Evolutionary conservation across 2,329 filamentous ascomycete genomes (phyloP).

Genomic region (Pyrenophora tritici-repentis): DNA sequence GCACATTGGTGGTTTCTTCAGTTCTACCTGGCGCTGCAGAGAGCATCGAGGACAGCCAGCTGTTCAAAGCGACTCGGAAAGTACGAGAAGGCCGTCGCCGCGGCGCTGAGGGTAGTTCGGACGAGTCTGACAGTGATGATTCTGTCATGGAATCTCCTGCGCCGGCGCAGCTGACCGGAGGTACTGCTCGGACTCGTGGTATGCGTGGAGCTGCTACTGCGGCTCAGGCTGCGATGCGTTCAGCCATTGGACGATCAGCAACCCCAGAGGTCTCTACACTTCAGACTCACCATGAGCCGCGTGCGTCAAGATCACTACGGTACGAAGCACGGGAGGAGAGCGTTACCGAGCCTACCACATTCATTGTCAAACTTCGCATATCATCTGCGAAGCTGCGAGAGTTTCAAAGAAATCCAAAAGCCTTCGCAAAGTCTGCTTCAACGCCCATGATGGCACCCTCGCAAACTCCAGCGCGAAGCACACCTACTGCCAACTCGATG

Average conservation of each 20-base stretch:
- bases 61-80: constrained; percentile 70
- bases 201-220: constrained; percentile 88
- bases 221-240: constrained; percentile 83
- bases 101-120: constrained; percentile 74
- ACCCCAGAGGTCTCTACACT: constrained; percentile 76
- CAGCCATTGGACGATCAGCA: constrained; percentile 76
- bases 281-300: constrained; percentile 67
- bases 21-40: constrained; percentile 86
- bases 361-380: constrained; percentile 78
- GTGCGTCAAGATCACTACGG: constrained; percentile 64
- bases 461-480: constrained; percentile 54
- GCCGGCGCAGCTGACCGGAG: constrained; percentile 67
- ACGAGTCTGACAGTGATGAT: constrained; percentile 90
- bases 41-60: constrained; percentile 78
- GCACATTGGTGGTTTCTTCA: constrained; percentile 88
- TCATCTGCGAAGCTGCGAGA: constrained; percentile 72
- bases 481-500: constrained; percentile 61
- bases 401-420: constrained; percentile 62
- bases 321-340: constrained; percentile 78
- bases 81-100: constrained; percentile 59
- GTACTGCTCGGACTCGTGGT: constrained; percentile 82
- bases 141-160: constrained; percentile 86
- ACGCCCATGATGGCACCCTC: constrained; percentile 54
- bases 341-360: constrained; percentile 63
- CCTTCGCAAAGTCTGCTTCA: constrained; percentile 49